Base-by-base conservation (phyloP, 1,284 basidiomycete species). In the Ganoderma meredithae region DNA sequence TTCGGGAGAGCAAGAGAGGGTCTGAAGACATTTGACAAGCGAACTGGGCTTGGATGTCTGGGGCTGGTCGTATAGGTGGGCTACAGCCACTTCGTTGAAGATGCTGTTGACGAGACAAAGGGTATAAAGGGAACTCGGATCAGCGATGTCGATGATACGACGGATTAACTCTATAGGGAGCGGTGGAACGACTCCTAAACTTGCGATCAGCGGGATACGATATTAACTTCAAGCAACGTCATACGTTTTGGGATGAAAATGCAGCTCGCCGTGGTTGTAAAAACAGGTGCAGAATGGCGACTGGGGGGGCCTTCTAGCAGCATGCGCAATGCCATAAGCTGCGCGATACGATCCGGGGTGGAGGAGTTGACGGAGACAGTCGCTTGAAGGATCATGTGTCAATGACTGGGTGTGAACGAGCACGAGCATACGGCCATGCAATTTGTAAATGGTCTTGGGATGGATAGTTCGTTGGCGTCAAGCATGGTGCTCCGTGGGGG, bases 71-170 rank as follows among this genome's bases (percentile, higher is more conserved):
- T 49, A 49, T 25, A 49, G 47, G 12, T 22, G 47, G 47, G 22
- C 8, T 49, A 49, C 22, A 49, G 47, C 47, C 47, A 49, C 47
- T 49, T 49, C 47, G 22, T 49, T 22, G 47, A 49, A 49, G 47
- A 49, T 12, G 47, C n/a, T 49, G 22, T 49, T 49, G 22, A 49
- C 47, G 22, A 49, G 19, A 49, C 47, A 25, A 49, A 49, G 47
- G 22, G 47, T 49, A 49, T 25, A 10, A 22, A 49, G 47, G 22
- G 47, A 49, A 12, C 25, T 25, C 9, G 47, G 47, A 49, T 25
- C n/a, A 13, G 47, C 10, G 47, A 49, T 22, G 22, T 22, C 47
- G 22, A 49, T 25, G 22, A 49, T 49, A 25, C 19, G 22, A 22
- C 22, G 47, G 47, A 49, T 49, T 22, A 49, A 22, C 47, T 49